Conservation (phyloP, 208 protist genomes). For the Naegleria lovaniensis region DNA sequence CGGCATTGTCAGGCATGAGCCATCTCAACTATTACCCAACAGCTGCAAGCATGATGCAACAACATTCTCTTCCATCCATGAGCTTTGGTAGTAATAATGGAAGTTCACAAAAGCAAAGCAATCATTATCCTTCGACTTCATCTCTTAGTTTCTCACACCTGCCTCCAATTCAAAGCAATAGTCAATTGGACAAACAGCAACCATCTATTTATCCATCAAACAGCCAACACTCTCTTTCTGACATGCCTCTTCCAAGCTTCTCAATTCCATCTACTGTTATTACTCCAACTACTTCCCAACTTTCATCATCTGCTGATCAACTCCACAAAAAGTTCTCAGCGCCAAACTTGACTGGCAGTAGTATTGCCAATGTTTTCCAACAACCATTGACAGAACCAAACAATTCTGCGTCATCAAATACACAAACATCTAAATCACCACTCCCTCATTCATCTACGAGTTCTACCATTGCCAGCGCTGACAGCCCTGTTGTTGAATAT, state of each 20-base stretch:
- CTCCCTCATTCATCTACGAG: neutral
- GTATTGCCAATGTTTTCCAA: neutral
- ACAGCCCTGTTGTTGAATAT: slow-evolving; percentile 2
- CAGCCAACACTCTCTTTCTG: neutral
- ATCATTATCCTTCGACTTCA: neutral
- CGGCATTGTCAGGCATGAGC: too few relatives aligned
- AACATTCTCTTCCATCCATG: too few relatives aligned
- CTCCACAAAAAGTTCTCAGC: neutral
- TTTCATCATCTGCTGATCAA: neutral
- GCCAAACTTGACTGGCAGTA: neutral
- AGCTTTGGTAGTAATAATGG: too few relatives aligned
- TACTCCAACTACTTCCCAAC: neutral
- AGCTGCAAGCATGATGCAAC: too few relatives aligned
- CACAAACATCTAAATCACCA: neutral
- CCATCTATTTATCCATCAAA: neutral
- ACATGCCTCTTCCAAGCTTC: neutral
- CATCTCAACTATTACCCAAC: too few relatives aligned
- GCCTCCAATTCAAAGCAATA: neutral
- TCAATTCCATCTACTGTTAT: neutral
- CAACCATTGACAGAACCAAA: neutral
- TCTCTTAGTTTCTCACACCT: neutral
- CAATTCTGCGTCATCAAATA: neutral
- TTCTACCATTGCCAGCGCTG: neutral
- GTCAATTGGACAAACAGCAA: neutral
- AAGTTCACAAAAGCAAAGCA: too few relatives aligned